Evolutionary conservation across 2,329 filamentous ascomycete genomes (phyloP), one percentile per base, ranked within the genome.

Genomic region (Diaporthe citrichinensis): DNA sequence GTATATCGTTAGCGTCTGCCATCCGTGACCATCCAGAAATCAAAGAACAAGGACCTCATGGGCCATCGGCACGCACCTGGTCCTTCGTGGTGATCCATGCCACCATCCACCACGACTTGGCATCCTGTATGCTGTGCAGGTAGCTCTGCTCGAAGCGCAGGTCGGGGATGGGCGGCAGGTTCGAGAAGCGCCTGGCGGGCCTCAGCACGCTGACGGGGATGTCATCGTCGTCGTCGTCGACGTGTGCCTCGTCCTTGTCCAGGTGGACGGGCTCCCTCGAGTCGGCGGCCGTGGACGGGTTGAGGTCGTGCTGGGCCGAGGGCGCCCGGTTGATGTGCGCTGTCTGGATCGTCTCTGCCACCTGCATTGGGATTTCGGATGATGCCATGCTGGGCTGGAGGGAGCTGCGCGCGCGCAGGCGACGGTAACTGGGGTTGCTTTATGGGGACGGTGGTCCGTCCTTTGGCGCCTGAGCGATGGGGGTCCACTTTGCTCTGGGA

Each of bases 101-200:
- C 44, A 99, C 91, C 83, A 92, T 91, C 87, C 94, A 93, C 92
- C 93, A 96, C 34, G 91, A 92, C 78, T 97, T 91, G 49, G 95
- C 95, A 74, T 91, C 89, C 78, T 93, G 91, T 79, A 99, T 94
- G 85, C 95, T 98, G 80, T 94, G 93, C 73, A 99, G 90, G 84
- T 99, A 99, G 88, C 96, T 98, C 89, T 99, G 97, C 86, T 99
- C 97, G 85, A 98, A 98, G 58, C 97, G 92, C 79, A 99, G 87
- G 86, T 99, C 97, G 5, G 96, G 95, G 81, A 98, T 90, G 12
- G 92, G 90, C 41, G 90, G 90, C 73, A 92, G 86, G 55, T 85
- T 83, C 49, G 85, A 83, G 62, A 81, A 81, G 65, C 86, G 87
- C 71, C 86, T 86, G 73, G 87, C 84, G 62, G 91, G 88, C 58